phyloP scores from a whole-genome alignment of 164 flowering plant species.

The Amborella trichopoda region DNA sequence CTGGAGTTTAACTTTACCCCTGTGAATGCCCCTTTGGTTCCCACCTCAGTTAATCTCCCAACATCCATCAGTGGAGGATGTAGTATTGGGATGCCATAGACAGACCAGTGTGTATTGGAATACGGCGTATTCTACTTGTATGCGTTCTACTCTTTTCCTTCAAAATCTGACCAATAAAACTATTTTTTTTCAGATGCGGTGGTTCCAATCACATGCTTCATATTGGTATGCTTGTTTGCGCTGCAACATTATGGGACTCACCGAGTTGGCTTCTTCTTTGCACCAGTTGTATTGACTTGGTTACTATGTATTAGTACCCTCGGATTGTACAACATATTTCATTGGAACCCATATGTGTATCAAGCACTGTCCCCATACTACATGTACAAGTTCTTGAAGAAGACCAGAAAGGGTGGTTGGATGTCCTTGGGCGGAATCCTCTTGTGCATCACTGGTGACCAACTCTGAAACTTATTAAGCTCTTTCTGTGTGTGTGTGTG shows the following conservation, averaged over 20 bases:
- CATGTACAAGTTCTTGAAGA: slow-evolving; percentile 84
- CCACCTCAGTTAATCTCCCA: too few relatives aligned
- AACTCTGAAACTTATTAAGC: not conserved
- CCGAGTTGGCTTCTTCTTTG: slow-evolving; percentile 79
- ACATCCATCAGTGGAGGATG: too few relatives aligned
- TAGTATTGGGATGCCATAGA: too few relatives aligned
- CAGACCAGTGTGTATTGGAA: too few relatives aligned
- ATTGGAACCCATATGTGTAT: slow-evolving; percentile 78
- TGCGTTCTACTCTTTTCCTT: too few relatives aligned
- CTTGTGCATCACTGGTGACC: slow-evolving; percentile 37
- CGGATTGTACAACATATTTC: slow-evolving; percentile 73
- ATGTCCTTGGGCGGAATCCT: slow-evolving; percentile 93
- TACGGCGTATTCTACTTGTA: too few relatives aligned
- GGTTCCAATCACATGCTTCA: slow-evolving; percentile 70
- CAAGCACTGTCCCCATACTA: slow-evolving; percentile 91
- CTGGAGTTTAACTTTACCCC: too few relatives aligned
- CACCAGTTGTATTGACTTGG: slow-evolving; percentile 79
- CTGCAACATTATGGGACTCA: slow-evolving; percentile 89
- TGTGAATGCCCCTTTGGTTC: too few relatives aligned
- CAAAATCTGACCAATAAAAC: too few relatives aligned
- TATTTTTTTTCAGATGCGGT: slow-evolving; percentile 89
- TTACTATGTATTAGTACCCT: slow-evolving; percentile 78
- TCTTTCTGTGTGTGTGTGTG: too few relatives aligned
- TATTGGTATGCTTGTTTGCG: slow-evolving; percentile 63
- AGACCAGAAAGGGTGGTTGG: slow-evolving; percentile 83